Evolutionary conservation across 2,329 filamentous ascomycete species (phyloP).

Genomic region (Sporothrix euskadiensis): DNA sequence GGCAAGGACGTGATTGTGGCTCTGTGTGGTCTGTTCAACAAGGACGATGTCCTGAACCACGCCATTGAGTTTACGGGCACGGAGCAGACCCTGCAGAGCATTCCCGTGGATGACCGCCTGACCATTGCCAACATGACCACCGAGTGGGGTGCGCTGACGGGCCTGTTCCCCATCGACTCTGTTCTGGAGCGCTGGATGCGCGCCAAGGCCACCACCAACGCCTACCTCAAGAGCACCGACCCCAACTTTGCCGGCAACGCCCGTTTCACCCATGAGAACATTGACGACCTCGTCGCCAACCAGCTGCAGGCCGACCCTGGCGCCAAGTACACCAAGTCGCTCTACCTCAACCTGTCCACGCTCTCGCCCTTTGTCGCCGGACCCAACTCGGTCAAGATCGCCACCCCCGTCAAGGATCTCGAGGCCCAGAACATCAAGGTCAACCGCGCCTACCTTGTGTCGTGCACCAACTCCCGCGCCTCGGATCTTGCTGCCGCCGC

Average conservation of each 20-base stretch:
- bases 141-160: constrained; percentile 69
- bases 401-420: constrained; percentile 73
- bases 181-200: constrained; percentile 73
- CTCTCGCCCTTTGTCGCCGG: constrained; percentile 82
- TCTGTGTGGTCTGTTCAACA: constrained; percentile 81
- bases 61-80: constrained; percentile 84
- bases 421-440: constrained; percentile 72
- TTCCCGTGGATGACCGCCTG: constrained; percentile 68
- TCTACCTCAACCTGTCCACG: constrained; percentile 82
- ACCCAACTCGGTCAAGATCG: constrained; percentile 87
- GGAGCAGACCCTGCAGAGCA: constrained; percentile 68
- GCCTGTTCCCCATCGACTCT: constrained; percentile 77
- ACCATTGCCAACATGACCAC: constrained; percentile 76
- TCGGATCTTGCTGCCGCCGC: constrained; percentile 83
- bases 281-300: constrained; percentile 71
- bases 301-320: constrained; percentile 70
- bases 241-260: constrained; percentile 45
- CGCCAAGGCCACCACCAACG: constrained; percentile 70
- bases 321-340: constrained; percentile 77
- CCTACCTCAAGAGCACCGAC: constrained; percentile 51
- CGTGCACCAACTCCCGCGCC: constrained; percentile 82
- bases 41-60: constrained; percentile 88
- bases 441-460: constrained; percentile 83
- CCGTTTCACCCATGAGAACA: constrained; percentile 69
- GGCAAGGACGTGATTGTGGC: constrained; percentile 95